Evolutionary conservation across 805 yeast species (phyloP).

Genomic region (Vanderwaltozyma polyspora): DNA sequence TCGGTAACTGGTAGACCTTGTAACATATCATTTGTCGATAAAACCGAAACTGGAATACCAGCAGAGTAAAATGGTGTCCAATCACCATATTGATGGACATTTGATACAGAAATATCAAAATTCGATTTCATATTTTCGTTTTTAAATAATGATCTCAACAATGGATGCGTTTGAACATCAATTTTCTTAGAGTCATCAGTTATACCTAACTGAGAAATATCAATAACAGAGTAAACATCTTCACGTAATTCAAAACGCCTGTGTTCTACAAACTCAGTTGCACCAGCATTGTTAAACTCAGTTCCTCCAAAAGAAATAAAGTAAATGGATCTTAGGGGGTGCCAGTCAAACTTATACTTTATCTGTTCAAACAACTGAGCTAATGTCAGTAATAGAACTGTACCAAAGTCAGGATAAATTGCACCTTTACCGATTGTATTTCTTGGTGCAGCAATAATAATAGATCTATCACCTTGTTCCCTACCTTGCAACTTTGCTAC

Average conservation of each 20-base stretch:
- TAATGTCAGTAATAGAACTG: constrained; percentile 59
- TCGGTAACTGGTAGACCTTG: constrained; percentile 43
- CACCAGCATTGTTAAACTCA: constrained; percentile 72
- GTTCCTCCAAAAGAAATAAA: constrained; percentile 80
- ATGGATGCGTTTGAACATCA: constrained; percentile 53
- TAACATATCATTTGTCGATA: constrained; percentile 13
- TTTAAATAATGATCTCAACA: constrained; percentile 35
- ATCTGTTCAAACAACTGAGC: constrained; percentile 56
- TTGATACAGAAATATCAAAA: constrained; percentile 15
- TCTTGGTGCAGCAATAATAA: constrained; percentile 73
- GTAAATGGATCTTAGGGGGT: constrained; percentile 69
- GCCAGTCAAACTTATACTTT: constrained; percentile 60
- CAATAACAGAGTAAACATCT: constrained; percentile 62
- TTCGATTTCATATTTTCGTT: constrained; percentile 1
- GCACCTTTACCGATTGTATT: constrained; percentile 76
- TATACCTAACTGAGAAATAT: constrained; percentile 37
- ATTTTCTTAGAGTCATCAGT: constrained; percentile 48
- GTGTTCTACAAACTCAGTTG: constrained; percentile 63
- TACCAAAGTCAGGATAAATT: constrained; percentile 58
- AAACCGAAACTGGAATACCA: constrained; percentile 39
- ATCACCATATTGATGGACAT: constrained; percentile 42
- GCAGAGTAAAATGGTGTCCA: constrained; percentile 51
- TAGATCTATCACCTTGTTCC: constrained; percentile 63
- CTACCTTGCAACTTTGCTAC: constrained; percentile 67
- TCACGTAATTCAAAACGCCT: constrained; percentile 41